These are phyloP conservation scores for Lyophyllum decastes DNA, from an alignment of 768 basidiomycete genomes.

Conservation along the genomic window DNA sequence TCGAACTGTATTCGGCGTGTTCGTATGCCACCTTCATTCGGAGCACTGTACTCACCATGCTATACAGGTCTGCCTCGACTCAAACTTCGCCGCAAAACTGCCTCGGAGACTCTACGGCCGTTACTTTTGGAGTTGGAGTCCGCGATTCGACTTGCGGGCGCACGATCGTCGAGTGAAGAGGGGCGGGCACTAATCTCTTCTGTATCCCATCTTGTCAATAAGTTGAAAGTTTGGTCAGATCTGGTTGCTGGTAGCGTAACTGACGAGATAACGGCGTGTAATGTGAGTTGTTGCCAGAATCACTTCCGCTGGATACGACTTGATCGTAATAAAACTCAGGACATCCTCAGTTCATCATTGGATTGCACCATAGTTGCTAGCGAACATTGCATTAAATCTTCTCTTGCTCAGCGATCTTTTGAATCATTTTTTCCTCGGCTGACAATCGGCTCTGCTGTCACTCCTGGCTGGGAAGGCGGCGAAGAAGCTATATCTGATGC, in stretches of 20 bases:
- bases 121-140: constrained; percentile 38
- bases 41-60: not conserved
- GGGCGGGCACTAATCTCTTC: constrained; percentile 32
- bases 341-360: constrained; percentile 28
- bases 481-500: constrained; percentile 34
- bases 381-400: constrained; percentile 39
- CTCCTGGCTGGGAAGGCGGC: constrained; percentile 41
- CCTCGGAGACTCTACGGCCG: constrained; percentile 42
- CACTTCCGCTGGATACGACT: not conserved
- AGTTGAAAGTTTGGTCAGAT: constrained; percentile 30
- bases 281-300: constrained; percentile 23
- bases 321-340: constrained; percentile 19
- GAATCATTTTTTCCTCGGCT: constrained; percentile 46
- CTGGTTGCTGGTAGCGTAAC: constrained; percentile 11
- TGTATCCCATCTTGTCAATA: constrained; percentile 28
- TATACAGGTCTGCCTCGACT: constrained; percentile 46
- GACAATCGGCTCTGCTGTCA: constrained; percentile 31
- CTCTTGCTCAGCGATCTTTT: constrained; percentile 48
- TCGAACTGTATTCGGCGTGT: constrained; percentile 43
- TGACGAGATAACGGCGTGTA: constrained; percentile 27
- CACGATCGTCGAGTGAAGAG: constrained; percentile 27
- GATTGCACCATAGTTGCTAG: constrained; percentile 36
- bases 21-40: constrained; percentile 10
- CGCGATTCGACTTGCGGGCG: constrained; percentile 26
- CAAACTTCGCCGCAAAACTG: constrained; percentile 41